Evolutionary conservation across 2,329 filamentous ascomycete species (phyloP).

Genomic region (Ophiocordyceps robertsii): DNA sequence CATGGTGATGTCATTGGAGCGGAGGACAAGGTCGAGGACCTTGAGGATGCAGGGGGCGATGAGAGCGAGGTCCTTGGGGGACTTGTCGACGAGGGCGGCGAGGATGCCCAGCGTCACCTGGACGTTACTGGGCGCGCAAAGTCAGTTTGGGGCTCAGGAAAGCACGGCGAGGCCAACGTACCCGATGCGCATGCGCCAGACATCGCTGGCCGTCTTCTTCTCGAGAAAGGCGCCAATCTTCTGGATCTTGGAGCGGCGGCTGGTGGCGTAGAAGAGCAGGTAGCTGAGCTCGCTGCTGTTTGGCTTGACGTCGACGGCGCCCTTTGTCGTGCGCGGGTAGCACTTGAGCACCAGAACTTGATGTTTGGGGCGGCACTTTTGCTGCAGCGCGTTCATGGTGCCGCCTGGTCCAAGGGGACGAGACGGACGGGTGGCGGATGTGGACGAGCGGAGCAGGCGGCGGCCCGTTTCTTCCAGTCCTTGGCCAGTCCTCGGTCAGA

Average conservation of each 20-base stretch:
- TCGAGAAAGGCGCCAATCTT: slow-evolving; percentile 93
- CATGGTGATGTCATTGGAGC: slow-evolving; percentile 80
- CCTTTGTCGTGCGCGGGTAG: slow-evolving; percentile 87
- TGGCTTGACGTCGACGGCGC: slow-evolving; percentile 81
- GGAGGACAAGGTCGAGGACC: slow-evolving; percentile 70
- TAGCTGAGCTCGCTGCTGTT: slow-evolving; percentile 97
- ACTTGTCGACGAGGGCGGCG: slow-evolving; percentile 82
- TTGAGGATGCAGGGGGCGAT: slow-evolving; percentile 77
- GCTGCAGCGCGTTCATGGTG: slow-evolving; percentile 49
- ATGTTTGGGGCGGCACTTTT: slow-evolving; percentile 79
- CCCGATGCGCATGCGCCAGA: slow-evolving; percentile 80
- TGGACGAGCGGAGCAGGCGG: too few species aligned
- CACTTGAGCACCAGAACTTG: slow-evolving; percentile 93
- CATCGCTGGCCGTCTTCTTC: slow-evolving; percentile 84
- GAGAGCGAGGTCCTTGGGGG: slow-evolving; percentile 77
- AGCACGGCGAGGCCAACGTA: slow-evolving; percentile 24
- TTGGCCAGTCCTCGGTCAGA: too few species aligned
- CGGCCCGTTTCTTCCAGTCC: too few species aligned
- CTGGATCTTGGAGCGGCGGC: slow-evolving; percentile 84
- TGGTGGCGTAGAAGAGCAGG: slow-evolving; percentile 91
- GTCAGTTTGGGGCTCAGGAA: neutral
- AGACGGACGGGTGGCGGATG: too few species aligned
- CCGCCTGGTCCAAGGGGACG: neutral
- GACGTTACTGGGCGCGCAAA: slow-evolving; percentile 52
- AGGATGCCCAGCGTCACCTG: slow-evolving; percentile 92